Evolutionary conservation across 2,329 filamentous ascomycete species (phyloP), one percentile per base, ranked within the genome.

Genomic region (Periconia digitata): DNA sequence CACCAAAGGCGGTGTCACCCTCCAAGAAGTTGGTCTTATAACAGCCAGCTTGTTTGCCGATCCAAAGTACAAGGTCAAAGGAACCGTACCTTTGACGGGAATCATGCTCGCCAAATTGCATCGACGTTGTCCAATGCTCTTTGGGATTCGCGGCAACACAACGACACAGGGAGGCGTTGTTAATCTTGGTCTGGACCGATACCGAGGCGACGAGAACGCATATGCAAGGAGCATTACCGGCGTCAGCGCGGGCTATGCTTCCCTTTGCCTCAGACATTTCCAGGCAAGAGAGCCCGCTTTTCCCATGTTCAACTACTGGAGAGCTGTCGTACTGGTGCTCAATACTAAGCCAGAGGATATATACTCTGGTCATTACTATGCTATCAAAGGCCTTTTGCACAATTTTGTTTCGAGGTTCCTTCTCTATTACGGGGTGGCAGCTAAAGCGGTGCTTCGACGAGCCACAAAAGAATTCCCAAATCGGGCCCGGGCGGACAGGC

Each of bases 61-160:
- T 44, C 78, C 82, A 16, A 78, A 83, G 15, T 87, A 89, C 63
- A 76, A 81, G 45, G 88, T 85, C 79, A 80, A 85, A 43, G 86
- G 84, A 8, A 72, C n/a, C 4, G 18, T 80, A 40, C 80, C 85
- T 1, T 77, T 95, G 49, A 85, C 90, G 44, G 89, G 95, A 65
- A 89, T 97, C 50, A 78, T 97, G 23, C 86, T 95, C 62, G 86
- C 92, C 46, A 96, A 97, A 70, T 88, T 89, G 62, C 85, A 91
- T 50, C 78, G 88, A 15, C 79, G 83, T 3, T 95, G 90, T 61
- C 92, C 94, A 0, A 85, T 91, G 1, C 76, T 99, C 0, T 97
- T 95, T 67, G 92, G 92, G 16, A 83, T 92, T 55, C 80, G 83
- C 37, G 92, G 90, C 20, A 84, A 78, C 53, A 90, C 95, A 67